phyloP scores from a whole-genome alignment of 306 rosid genomes.

The Fragaria iinumae region DNA sequence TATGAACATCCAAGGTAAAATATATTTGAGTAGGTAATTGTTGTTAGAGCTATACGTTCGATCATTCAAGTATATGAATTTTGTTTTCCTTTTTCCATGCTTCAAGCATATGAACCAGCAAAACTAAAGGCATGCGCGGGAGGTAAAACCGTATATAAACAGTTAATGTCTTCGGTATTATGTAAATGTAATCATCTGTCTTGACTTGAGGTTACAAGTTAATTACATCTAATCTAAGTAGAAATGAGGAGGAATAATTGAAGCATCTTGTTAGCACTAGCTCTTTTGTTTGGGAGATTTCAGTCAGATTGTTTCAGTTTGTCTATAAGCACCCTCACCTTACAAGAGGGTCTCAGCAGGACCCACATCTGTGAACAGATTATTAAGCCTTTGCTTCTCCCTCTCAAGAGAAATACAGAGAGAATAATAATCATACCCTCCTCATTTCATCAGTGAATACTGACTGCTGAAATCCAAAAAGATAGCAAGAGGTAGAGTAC shows the following conservation, averaged over 20 bases:
- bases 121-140: background rate
- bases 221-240: slow-evolving; percentile 2
- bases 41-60: background rate
- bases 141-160: background rate
- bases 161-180: background rate
- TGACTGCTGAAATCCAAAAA: slow-evolving; percentile 40
- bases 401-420: slow-evolving; percentile 28
- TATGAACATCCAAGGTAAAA: too few relatives aligned
- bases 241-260: slow-evolving; percentile 22
- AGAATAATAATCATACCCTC: slow-evolving; percentile 14
- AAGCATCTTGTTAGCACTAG: slow-evolving; percentile 25
- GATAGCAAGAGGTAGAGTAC: slow-evolving; percentile 41
- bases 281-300: slow-evolving; percentile 41
- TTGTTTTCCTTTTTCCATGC: background rate
- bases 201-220: background rate
- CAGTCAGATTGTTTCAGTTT: slow-evolving; percentile 63
- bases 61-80: background rate
- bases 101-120: background rate
- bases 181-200: background rate
- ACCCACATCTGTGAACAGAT: slow-evolving; percentile 38
- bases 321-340: slow-evolving; percentile 32
- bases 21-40: background rate
- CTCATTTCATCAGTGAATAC: slow-evolving; percentile 25
- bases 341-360: slow-evolving; percentile 38
- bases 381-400: slow-evolving; percentile 20